Evolutionary conservation across 2,329 filamentous ascomycete species (phyloP).

Genomic region (Pestalotiopsis sp.): DNA sequence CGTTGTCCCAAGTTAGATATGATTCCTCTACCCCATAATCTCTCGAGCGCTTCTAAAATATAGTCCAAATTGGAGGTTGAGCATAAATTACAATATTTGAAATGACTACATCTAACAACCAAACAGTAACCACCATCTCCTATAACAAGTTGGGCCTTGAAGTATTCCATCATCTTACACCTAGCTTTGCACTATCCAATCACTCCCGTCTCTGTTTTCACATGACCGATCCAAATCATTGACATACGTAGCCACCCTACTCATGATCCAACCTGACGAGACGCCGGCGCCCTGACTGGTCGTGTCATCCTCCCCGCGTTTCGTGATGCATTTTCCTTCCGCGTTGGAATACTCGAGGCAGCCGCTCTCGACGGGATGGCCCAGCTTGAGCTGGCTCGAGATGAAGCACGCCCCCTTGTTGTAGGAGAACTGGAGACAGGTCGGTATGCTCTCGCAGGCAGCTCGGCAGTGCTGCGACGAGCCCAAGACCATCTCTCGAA

Average conservation of each 20-base stretch:
- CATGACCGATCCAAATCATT: conserved; percentile 13
- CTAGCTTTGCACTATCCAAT: neutral
- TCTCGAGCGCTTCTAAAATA: too few species aligned
- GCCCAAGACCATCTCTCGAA: conserved; percentile 19
- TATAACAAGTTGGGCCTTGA: too few species aligned
- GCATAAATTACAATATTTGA: too few species aligned
- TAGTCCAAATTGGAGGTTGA: too few species aligned
- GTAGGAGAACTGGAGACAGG: conserved; percentile 23
- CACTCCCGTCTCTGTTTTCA: neutral
- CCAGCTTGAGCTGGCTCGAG: conserved; percentile 20
- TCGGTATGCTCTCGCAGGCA: conserved; percentile 18
- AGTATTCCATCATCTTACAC: too few species aligned
- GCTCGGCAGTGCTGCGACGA: conserved; percentile 18
- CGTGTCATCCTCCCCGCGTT: neutral
- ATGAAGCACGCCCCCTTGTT: conserved; percentile 18
- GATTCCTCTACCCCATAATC: too few species aligned
- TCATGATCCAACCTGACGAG: conserved; percentile 11
- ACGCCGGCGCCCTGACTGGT: neutral
- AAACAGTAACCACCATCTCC: too few species aligned
- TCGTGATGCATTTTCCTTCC: conserved; percentile 10
- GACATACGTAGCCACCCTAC: conserved; percentile 9
- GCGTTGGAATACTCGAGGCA: conserved; percentile 9
- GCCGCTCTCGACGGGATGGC: conserved; percentile 17
- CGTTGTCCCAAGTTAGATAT: too few species aligned
- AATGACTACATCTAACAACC: too few species aligned